Evolutionary conservation across 805 yeast species (phyloP).

Genomic region (Candida sphagnicola): DNA sequence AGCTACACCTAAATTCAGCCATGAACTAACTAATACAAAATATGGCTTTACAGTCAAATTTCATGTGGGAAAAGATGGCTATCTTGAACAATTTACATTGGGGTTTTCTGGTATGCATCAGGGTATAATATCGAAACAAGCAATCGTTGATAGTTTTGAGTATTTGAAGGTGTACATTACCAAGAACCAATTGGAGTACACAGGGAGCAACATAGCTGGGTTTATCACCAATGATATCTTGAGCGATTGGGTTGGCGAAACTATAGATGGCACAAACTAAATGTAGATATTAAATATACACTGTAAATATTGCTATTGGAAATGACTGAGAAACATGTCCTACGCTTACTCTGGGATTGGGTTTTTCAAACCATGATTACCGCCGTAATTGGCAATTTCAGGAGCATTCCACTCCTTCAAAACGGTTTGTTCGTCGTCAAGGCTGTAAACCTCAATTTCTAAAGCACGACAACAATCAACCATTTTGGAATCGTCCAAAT

Average conservation of each 20-base stretch:
- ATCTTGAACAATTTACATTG: slow-evolving; percentile 19
- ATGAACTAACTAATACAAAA: slow-evolving; percentile 38
- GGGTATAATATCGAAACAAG: slow-evolving; percentile 3
- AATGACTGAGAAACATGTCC: too few species aligned
- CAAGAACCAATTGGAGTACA: slow-evolving; percentile 30
- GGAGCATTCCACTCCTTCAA: slow-evolving; percentile 52
- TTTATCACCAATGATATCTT: slow-evolving; percentile 39
- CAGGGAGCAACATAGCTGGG: slow-evolving; percentile 43
- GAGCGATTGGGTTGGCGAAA: slow-evolving; percentile 43
- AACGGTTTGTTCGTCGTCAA: slow-evolving; percentile 41
- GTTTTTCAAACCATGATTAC: slow-evolving; percentile 48
- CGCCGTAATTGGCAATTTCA: slow-evolving; percentile 47
- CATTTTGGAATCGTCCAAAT: slow-evolving; percentile 47
- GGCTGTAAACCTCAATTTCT: slow-evolving; percentile 55
- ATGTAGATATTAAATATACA: slow-evolving; percentile 4
- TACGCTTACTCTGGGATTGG: not conserved
- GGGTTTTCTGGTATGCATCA: slow-evolving; percentile 3
- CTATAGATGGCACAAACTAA: slow-evolving; percentile 42
- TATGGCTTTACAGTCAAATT: slow-evolving; percentile 30
- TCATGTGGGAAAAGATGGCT: slow-evolving; percentile 44
- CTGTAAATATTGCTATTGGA: not conserved
- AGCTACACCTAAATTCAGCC: slow-evolving; percentile 69
- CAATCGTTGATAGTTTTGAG: slow-evolving; percentile 26
- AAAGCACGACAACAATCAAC: slow-evolving; percentile 60
- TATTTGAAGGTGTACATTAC: slow-evolving; percentile 25